Percentiles rank a stretch among this genome's conserved stretches.
Evolutionary conservation across 2,329 filamentous ascomycete species (phyloP).

Genomic region (Alternaria longipes): DNA sequence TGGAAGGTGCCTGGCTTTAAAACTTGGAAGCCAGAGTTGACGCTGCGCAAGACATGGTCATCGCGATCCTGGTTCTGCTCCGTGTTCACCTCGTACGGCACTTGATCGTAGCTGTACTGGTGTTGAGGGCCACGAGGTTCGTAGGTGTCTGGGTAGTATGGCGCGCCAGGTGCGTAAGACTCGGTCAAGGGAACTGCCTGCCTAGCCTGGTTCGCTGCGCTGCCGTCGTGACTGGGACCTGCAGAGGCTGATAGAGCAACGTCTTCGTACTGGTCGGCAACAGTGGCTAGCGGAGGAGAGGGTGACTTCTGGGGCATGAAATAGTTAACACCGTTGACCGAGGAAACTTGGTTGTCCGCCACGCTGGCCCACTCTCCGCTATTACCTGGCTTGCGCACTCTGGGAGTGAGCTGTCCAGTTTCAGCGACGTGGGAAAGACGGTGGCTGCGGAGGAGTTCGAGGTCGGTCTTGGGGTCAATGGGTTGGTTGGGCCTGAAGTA

Average conservation of each 20-base stretch:
- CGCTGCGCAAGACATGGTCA: slow-evolving; percentile 51
- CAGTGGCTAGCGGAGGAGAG: slow-evolving; percentile 43
- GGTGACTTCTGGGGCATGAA: slow-evolving; percentile 51
- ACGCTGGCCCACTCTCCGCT: slow-evolving; percentile 52
- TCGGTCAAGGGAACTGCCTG: slow-evolving; percentile 50
- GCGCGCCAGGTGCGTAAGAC: slow-evolving; percentile 48
- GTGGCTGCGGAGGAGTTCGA: slow-evolving; percentile 56
- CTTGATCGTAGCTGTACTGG: slow-evolving; percentile 47
- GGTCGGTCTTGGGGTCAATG: slow-evolving; percentile 47
- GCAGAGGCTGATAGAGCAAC: slow-evolving; percentile 14
- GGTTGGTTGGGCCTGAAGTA: slow-evolving; percentile 44
- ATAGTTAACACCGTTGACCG: slow-evolving; percentile 50
- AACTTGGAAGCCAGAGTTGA: slow-evolving; percentile 55
- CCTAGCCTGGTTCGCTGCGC: slow-evolving; percentile 36
- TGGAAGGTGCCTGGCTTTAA: slow-evolving; percentile 52
- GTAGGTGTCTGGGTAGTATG: slow-evolving; percentile 47
- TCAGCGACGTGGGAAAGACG: slow-evolving; percentile 61
- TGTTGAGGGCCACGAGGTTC: slow-evolving; percentile 50
- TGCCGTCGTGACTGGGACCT: slow-evolving; percentile 33
- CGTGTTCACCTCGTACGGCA: slow-evolving; percentile 40
- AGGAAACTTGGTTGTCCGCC: slow-evolving; percentile 42
- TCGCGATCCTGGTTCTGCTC: slow-evolving; percentile 41
- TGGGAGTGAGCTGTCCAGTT: slow-evolving; percentile 58
- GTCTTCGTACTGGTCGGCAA: slow-evolving; percentile 27
- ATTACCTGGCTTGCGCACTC: slow-evolving; percentile 49